Conservation (phyloP, 1,284 basidiomycete species). For the Boletellus deceptivus region DNA sequence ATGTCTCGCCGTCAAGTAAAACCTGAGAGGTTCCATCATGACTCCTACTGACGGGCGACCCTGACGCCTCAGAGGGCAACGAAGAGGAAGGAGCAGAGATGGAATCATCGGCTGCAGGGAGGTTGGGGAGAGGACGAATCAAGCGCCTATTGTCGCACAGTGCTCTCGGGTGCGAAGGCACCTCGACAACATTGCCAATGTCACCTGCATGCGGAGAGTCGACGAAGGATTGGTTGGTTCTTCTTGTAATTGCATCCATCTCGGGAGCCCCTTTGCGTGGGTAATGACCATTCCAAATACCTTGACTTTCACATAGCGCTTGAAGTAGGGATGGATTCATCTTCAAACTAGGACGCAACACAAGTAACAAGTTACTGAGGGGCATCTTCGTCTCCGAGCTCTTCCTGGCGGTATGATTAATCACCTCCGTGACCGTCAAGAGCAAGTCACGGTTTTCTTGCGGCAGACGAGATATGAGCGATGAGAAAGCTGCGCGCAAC, state of each 20-base stretch:
- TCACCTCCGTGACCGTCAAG: slow-evolving; percentile 69
- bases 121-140: slow-evolving; percentile 27
- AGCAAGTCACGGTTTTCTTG: slow-evolving; percentile 71
- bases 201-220: not conserved
- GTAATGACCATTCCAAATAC: slow-evolving; percentile 53
- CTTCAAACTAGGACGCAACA: slow-evolving; percentile 78
- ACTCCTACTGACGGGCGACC: not conserved
- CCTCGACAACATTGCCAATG: not conserved
- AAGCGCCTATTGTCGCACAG: slow-evolving; percentile 19
- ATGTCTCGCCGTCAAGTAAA: slow-evolving; percentile 21
- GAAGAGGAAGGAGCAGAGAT: slow-evolving; percentile 3
- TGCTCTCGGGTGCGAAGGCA: slow-evolving; percentile 1
- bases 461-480: slow-evolving; percentile 65
- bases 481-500: slow-evolving; percentile 50
- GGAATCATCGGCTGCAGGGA: slow-evolving; percentile 18
- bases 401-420: slow-evolving; percentile 62
- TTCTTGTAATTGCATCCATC: slow-evolving; percentile 6
- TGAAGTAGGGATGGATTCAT: slow-evolving; percentile 76
- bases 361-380: slow-evolving; percentile 72
- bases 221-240: not conserved
- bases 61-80: slow-evolving; percentile 11
- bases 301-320: slow-evolving; percentile 68
- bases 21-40: slow-evolving; percentile 1
- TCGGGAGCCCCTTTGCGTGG: slow-evolving; percentile 6
- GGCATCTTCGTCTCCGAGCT: slow-evolving; percentile 80